phyloP scores from a whole-genome alignment of 2,329 filamentous ascomycete species.

The Claviceps cyperi region DNA sequence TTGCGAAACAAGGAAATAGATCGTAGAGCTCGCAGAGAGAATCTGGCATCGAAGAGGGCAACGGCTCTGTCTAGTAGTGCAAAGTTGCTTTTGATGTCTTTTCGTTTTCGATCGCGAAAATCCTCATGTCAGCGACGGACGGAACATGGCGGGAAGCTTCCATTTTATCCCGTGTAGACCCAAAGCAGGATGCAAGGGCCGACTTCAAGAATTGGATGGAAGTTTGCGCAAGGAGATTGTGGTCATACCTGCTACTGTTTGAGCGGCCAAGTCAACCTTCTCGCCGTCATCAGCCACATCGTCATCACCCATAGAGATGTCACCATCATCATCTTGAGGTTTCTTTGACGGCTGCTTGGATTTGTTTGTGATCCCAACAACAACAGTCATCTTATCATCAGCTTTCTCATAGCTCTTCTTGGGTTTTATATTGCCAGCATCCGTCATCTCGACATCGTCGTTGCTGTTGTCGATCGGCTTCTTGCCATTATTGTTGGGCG shows the following conservation, averaged over 20 bases:
- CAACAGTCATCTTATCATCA: constrained; percentile 69
- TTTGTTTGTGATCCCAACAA: constrained; percentile 59
- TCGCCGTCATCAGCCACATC: constrained; percentile 38
- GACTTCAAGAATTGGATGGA: background rate
- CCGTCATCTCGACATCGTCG: constrained; percentile 54
- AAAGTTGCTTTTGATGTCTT: constrained; percentile 94
- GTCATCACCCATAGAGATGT: constrained; percentile 56
- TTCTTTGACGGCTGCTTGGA: constrained; percentile 42
- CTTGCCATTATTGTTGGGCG: constrained; percentile 57
- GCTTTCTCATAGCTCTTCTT: constrained; percentile 51
- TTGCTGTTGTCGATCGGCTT: constrained; percentile 55
- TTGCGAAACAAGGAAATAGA: constrained; percentile 95
- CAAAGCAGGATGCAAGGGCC: background rate
- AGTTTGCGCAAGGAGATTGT: background rate
- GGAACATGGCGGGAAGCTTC: background rate
- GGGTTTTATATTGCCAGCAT: constrained; percentile 50
- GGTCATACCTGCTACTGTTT: constrained; percentile 43
- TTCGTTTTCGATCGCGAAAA: background rate
- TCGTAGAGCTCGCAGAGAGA: constrained; percentile 82
- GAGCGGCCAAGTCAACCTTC: constrained; percentile 45
- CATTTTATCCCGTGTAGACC: background rate
- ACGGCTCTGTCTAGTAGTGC: constrained; percentile 83
- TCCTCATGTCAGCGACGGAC: constrained; percentile 7
- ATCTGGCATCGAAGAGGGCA: constrained; percentile 83
- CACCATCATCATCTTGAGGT: constrained; percentile 47